Evolutionary conservation across 768 basidiomycete genomes (phyloP).

Genomic region (Strobilomyces echinocephalus): DNA sequence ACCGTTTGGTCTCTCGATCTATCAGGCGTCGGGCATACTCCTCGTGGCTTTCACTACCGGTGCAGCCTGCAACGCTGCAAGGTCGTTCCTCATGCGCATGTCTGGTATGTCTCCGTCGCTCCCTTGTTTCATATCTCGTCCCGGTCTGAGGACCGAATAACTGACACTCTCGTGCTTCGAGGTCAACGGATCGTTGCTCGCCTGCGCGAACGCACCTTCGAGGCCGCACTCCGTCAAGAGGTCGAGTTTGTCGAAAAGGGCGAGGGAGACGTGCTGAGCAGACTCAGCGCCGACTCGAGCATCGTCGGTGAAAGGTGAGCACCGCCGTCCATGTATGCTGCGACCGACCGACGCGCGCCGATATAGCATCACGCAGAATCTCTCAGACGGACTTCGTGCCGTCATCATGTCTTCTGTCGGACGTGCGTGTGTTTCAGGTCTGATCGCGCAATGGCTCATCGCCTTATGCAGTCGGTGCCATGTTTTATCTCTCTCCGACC

Average conservation of each 20-base stretch:
- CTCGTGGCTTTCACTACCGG: slow-evolving; percentile 80
- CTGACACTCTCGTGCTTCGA: neutral
- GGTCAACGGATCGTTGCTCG: slow-evolving; percentile 91
- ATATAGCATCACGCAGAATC: slow-evolving; percentile 62
- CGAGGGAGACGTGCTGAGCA: slow-evolving; percentile 89
- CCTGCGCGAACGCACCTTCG: slow-evolving; percentile 75
- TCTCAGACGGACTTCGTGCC: slow-evolving; percentile 77
- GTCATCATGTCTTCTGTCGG: slow-evolving; percentile 93
- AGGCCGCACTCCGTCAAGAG: slow-evolving; percentile 82
- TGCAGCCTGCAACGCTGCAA: slow-evolving; percentile 78
- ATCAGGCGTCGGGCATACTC: slow-evolving; percentile 72
- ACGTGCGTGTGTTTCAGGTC: slow-evolving; percentile 44
- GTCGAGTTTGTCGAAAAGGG: slow-evolving; percentile 90
- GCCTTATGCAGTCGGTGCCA: slow-evolving; percentile 67
- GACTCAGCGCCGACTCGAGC: slow-evolving; percentile 85
- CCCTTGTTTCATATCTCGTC: neutral
- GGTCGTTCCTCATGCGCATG: slow-evolving; percentile 81
- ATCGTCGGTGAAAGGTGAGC: slow-evolving; percentile 88
- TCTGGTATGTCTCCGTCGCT: slow-evolving; percentile 46
- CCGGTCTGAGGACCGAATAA: neutral
- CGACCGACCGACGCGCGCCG: neutral
- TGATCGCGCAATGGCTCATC: neutral
- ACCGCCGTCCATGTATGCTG: neutral
- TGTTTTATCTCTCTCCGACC: slow-evolving; percentile 89
- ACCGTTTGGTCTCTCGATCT: slow-evolving; percentile 73